Conservation (phyloP, 805 yeast species). For the Debaryomyces maramus region DNA sequence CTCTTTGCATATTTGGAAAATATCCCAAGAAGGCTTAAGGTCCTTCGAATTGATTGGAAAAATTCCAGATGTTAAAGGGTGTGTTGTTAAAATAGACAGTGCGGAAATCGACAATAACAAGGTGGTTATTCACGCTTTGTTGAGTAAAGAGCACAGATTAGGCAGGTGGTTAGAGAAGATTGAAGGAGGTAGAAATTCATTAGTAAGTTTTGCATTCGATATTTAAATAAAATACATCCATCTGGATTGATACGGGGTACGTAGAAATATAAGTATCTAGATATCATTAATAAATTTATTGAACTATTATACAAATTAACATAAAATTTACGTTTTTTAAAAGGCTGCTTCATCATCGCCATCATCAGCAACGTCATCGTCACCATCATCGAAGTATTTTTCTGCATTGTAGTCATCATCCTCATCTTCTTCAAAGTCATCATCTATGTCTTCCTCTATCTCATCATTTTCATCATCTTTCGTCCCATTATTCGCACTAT, state of each 20-base stretch:
- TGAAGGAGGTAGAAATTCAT: constrained; percentile 71
- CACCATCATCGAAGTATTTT: constrained; percentile 73
- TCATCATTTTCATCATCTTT: constrained; percentile 40
- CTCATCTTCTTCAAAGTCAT: constrained; percentile 70
- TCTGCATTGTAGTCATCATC: constrained; percentile 82
- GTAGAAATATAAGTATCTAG: constrained; percentile 6
- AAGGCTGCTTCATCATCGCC: constrained; percentile 76
- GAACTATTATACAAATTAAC: constrained; percentile 4
- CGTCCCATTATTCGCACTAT: constrained; percentile 35
- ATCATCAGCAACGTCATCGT: constrained; percentile 55
- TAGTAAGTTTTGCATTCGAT: constrained; percentile 41
- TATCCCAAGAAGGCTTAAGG: constrained; percentile 59
- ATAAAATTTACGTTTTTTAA: constrained; percentile 21
- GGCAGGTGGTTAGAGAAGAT: constrained; percentile 80
- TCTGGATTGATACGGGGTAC: neutral
- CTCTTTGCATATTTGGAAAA: constrained; percentile 70
- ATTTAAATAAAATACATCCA: constrained; percentile 13
- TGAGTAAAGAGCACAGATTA: constrained; percentile 81
- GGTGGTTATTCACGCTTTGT: constrained; percentile 55
- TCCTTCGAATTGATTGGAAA: constrained; percentile 57
- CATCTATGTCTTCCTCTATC: constrained; percentile 60
- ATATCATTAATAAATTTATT: constrained; percentile 3
- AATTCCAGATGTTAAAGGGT: constrained; percentile 63
- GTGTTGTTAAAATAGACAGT: constrained; percentile 61
- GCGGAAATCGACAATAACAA: constrained; percentile 55